Conservation (phyloP, 176 grass and related monocot species). For the Elaeis guineensis region DNA sequence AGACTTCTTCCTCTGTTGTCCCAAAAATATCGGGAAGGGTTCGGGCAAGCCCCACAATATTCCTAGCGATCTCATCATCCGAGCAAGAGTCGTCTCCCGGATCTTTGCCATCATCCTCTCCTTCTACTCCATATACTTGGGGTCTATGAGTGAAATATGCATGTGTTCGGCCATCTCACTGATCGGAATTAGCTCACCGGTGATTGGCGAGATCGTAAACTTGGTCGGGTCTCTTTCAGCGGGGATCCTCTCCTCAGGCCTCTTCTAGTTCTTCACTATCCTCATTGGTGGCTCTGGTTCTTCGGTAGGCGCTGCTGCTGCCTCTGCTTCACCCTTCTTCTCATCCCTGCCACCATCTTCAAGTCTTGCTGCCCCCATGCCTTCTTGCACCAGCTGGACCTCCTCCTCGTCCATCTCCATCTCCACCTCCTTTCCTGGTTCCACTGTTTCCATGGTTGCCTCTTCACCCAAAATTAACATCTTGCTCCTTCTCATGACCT, state of each 20-base stretch:
- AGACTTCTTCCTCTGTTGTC: slow-evolving; percentile 92
- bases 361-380: slow-evolving; percentile 61
- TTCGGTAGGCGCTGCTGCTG: slow-evolving; percentile 4
- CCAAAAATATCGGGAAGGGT: slow-evolving; percentile 97
- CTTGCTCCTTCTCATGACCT: slow-evolving; percentile 80
- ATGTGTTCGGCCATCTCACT: slow-evolving; percentile 99
- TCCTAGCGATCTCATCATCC: slow-evolving; percentile 90
- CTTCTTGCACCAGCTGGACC: slow-evolving; percentile 88
- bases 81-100: slow-evolving; percentile 84
- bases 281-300: slow-evolving; percentile 65
- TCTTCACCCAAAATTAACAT: slow-evolving; percentile 52
- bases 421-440: slow-evolving; percentile 63
- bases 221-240: slow-evolving; percentile 70
- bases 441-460: slow-evolving; percentile 33
- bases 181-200: slow-evolving; percentile 82
- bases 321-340: slow-evolving; percentile 22
- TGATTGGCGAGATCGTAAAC: slow-evolving; percentile 89
- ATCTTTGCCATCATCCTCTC: slow-evolving; percentile 98
- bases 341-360: slow-evolving; percentile 38
- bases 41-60: slow-evolving; percentile 91
- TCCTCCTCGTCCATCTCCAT: slow-evolving; percentile 98
- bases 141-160: slow-evolving; percentile 94
- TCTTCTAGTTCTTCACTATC: slow-evolving; percentile 97
- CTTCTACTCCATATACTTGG: slow-evolving; percentile 98
- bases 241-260: slow-evolving; percentile 75